Percentiles rank a stretch among this genome's conserved stretches.
These are phyloP conservation scores for Pichia heedii DNA, from an alignment of 805 yeast species.

Conservation along the genomic window DNA sequence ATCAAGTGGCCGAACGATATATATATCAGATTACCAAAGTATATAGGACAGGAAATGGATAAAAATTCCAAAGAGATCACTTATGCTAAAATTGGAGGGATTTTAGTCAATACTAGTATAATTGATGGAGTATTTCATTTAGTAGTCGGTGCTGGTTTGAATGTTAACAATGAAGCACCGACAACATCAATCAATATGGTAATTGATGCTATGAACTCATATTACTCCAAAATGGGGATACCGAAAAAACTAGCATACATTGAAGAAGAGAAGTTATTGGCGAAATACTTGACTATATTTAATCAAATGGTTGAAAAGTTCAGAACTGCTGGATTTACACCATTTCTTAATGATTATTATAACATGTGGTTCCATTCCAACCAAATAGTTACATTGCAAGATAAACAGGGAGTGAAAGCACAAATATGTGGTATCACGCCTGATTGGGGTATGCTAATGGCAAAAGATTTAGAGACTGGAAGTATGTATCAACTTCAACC, in stretches of 20 bases:
- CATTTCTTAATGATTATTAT: slow-evolving; percentile 66
- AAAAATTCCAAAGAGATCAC: slow-evolving; percentile 41
- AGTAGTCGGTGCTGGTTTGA: slow-evolving; percentile 82
- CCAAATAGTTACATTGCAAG: slow-evolving; percentile 60
- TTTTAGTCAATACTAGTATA: slow-evolving; percentile 71
- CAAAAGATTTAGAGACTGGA: slow-evolving; percentile 60
- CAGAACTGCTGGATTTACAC: slow-evolving; percentile 52
- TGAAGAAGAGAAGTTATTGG: slow-evolving; percentile 45
- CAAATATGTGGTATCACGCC: slow-evolving; percentile 70
- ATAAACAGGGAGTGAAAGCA: slow-evolving; percentile 39
- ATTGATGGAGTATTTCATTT: slow-evolving; percentile 50
- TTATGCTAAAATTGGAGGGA: slow-evolving; percentile 74
- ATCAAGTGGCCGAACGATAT: slow-evolving; percentile 98
- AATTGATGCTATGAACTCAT: slow-evolving; percentile 49
- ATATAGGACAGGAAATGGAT: slow-evolving; percentile 25
- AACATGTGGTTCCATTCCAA: slow-evolving; percentile 76
- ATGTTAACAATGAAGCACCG: slow-evolving; percentile 79
- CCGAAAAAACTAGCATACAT: slow-evolving; percentile 15
- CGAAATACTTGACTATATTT: slow-evolving; percentile 57
- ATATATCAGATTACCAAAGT: slow-evolving; percentile 63
- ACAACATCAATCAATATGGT: slow-evolving; percentile 80
- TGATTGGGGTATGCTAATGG: slow-evolving; percentile 78
- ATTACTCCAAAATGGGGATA: slow-evolving; percentile 34
- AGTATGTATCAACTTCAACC: slow-evolving; percentile 71
- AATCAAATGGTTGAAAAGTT: slow-evolving; percentile 56